Evolutionary conservation across 1,139 yeast species (phyloP).

Genomic region (Magnusiomyces fungicola): DNA sequence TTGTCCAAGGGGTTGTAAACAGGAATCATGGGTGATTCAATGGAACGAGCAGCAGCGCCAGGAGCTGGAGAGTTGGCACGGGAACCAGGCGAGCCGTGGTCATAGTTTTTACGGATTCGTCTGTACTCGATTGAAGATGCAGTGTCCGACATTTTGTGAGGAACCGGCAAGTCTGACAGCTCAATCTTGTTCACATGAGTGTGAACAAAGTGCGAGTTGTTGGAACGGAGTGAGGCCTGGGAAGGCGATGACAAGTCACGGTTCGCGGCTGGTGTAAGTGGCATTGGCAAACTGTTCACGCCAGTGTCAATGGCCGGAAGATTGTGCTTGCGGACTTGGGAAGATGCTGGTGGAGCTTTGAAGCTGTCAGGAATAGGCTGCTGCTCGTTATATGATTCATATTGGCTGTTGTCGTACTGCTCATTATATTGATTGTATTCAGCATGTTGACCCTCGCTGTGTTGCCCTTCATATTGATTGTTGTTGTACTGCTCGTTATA

Average conservation of each 20-base stretch:
- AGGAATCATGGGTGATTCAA: conserved; percentile 9
- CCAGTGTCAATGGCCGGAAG: background rate
- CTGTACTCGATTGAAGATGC: conserved; percentile 28
- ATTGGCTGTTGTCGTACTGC: too few relatives aligned
- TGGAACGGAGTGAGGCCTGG: conserved; percentile 11
- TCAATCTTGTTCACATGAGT: conserved; percentile 9
- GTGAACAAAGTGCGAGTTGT: conserved; percentile 17
- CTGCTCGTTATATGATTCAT: too few relatives aligned
- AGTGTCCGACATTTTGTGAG: conserved; percentile 29
- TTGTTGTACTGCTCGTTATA: too few relatives aligned
- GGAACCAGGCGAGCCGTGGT: conserved; percentile 8
- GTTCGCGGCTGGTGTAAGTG: background rate
- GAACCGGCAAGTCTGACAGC: conserved; percentile 27
- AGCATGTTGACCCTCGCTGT: background rate
- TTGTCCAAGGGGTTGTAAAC: conserved; percentile 21
- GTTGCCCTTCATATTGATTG: too few relatives aligned
- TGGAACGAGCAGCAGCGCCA: background rate
- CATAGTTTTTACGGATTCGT: conserved; percentile 24
- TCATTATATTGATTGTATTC: background rate
- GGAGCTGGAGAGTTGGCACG: conserved; percentile 16
- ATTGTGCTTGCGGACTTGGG: background rate
- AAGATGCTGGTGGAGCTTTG: background rate
- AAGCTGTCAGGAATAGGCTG: too few relatives aligned
- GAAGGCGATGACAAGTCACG: conserved; percentile 2
- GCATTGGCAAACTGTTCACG: background rate